Percentiles rank a stretch among this genome's conserved stretches.
Conservation (phyloP, 116 monocot genomes). For the Phalaenopsis hybrid region DNA sequence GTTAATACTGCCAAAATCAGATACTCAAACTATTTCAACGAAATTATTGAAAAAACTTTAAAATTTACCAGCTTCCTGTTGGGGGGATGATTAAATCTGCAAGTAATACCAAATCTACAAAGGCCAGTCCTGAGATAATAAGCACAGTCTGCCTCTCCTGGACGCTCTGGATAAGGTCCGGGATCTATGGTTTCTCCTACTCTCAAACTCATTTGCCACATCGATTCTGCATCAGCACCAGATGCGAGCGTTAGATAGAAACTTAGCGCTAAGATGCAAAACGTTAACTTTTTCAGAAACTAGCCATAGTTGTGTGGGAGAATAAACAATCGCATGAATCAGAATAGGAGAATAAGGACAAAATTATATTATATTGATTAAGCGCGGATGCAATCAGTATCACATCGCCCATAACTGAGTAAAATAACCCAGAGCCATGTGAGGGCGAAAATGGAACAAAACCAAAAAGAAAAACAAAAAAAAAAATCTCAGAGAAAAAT, state of each 20-base stretch:
- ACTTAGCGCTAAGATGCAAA: not conserved
- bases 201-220: constrained; percentile 74
- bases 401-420: not conserved
- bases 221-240: constrained; percentile 47
- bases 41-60: not conserved
- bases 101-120: constrained; percentile 88
- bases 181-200: constrained; percentile 42
- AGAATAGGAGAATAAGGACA: not conserved
- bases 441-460: not conserved
- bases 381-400: not conserved
- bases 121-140: constrained; percentile 90
- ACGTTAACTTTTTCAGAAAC: not conserved
- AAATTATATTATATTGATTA: constrained; percentile 2
- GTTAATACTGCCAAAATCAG: constrained; percentile 8
- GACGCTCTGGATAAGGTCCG: constrained; percentile 72
- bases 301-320: not conserved
- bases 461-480: not conserved
- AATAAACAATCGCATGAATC: constrained; percentile 1
- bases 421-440: not conserved
- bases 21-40: not conserved
- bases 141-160: constrained; percentile 82
- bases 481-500: not conserved
- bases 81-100: constrained; percentile 91
- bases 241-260: not conserved
- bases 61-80: constrained; percentile 71